Percentiles rank a stretch among this genome's conserved stretches.
Conservation (phyloP, 164 flowering plant genomes). For the Stephania japonica region DNA sequence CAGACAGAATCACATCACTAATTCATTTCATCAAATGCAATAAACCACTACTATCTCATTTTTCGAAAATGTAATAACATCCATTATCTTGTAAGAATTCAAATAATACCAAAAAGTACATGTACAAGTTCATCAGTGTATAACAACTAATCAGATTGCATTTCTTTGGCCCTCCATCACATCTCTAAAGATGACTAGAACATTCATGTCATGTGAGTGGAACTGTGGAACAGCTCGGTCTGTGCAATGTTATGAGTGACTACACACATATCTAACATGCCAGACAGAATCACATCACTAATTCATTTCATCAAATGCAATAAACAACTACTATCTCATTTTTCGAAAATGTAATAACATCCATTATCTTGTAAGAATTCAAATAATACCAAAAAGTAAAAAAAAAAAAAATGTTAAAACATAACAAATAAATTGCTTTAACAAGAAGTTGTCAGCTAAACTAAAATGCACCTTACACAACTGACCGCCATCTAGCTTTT, state of each 20-base stretch:
- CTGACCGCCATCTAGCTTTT: constrained; percentile 89
- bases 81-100: not conserved
- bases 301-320: too few species aligned
- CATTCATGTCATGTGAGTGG: not conserved
- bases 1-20: too few species aligned
- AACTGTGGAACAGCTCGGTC: too few species aligned
- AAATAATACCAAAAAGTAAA: not conserved
- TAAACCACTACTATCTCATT: too few species aligned
- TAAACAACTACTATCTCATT: too few species aligned
- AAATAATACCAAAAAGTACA: not conserved
- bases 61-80: not conserved
- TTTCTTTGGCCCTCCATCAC: not conserved
- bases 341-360: not conserved
- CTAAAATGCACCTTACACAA: constrained; percentile 49
- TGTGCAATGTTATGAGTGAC: too few species aligned
- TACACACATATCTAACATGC: too few species aligned
- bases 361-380: not conserved
- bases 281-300: too few species aligned
- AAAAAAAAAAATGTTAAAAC: constrained; percentile 4
- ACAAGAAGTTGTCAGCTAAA: not conserved
- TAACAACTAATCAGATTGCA: not conserved
- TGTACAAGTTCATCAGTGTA: too few species aligned
- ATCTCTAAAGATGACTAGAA: not conserved
- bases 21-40: too few species aligned
- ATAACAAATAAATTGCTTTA: not conserved